Evolutionary conservation across 2,329 filamentous ascomycete species (phyloP), one percentile per base, ranked within the genome.

Genomic region (Fusarium mundagurra): DNA sequence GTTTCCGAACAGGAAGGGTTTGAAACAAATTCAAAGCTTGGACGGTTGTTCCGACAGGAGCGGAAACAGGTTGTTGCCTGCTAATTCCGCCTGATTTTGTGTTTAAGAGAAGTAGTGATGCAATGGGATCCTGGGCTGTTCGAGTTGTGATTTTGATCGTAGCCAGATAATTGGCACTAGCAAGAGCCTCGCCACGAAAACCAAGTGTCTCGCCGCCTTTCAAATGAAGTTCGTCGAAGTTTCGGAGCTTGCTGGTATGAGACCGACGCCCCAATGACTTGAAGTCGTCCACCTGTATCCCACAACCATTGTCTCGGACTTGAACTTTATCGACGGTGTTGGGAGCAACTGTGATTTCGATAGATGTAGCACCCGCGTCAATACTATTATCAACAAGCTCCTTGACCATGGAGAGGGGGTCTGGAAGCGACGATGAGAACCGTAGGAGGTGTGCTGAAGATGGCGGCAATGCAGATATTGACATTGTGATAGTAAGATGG

Each of bases 321-420:
- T 93, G 89, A 43, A 96, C 88, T 61, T 86, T 88, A 80, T 93
- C 91, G 60, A 95, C 80, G 0, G 91, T 92, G 78, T 95, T 91
- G 47, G 86, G 76, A 8, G 92, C 88, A 20, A 94, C 85, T 34
- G 89, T 83, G 31, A 95, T 83, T 60, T 93, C 89, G 65, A 96
- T 85, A 5, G 87, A 87, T 5, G 88, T 92, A 18, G 93, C 92
- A 60, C 87, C 85, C 13, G 93, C 92, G 81, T 96, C 93, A 27
- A 95, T 87, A 48, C 92, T 87, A 80, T 96, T 95, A 76, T 95
- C 93, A 38, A 95, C 81, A 8, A 95, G 89, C 81, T 95, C 93
- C 79, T 95, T 95, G 75, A 94, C 88, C 6, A 94, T 83, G 17
- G 88, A 87, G 18, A 85, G 83, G 0, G 93, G 87, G 13, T 89